Evolutionary conservation across 2,329 filamentous ascomycete genomes (phyloP).

Genomic region (Hymenoscyphus albidus): DNA sequence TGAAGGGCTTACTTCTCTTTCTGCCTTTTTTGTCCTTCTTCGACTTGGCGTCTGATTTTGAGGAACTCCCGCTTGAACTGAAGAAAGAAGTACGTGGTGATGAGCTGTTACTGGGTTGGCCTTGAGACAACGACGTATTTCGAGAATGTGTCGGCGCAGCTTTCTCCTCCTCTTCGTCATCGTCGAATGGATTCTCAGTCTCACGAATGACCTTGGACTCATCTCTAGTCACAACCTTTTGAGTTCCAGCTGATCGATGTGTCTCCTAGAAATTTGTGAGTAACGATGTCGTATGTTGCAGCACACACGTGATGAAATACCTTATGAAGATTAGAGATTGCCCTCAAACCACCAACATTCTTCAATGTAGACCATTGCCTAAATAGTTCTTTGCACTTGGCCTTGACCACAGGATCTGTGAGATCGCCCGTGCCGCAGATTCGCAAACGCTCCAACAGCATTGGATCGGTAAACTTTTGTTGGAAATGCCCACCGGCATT

Average conservation of each 20-base stretch:
- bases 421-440: slow-evolving; percentile 81
- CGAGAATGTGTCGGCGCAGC: slow-evolving; percentile 27
- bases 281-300: background rate
- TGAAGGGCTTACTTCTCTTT: slow-evolving; percentile 66
- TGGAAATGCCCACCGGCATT: slow-evolving; percentile 89
- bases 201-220: slow-evolving; percentile 81
- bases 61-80: slow-evolving; percentile 9
- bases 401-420: slow-evolving; percentile 79
- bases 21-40: slow-evolving; percentile 43
- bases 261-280: slow-evolving; percentile 44
- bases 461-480: slow-evolving; percentile 82
- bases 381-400: slow-evolving; percentile 85
- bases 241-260: slow-evolving; percentile 54
- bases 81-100: slow-evolving; percentile 20
- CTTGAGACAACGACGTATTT: slow-evolving; percentile 18
- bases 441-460: slow-evolving; percentile 83
- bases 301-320: slow-evolving; percentile 34
- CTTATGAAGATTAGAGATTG: slow-evolving; percentile 74
- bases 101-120: slow-evolving; percentile 21
- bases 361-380: slow-evolving; percentile 86
- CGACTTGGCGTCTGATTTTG: slow-evolving; percentile 34
- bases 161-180: slow-evolving; percentile 49
- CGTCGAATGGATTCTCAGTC: slow-evolving; percentile 71
- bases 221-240: slow-evolving; percentile 67
- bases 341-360: slow-evolving; percentile 72